Percentiles rank a stretch among this genome's conserved stretches.
Evolutionary conservation across 2,329 filamentous ascomycete species (phyloP).

Genomic region (Karstenula rhodostoma): DNA sequence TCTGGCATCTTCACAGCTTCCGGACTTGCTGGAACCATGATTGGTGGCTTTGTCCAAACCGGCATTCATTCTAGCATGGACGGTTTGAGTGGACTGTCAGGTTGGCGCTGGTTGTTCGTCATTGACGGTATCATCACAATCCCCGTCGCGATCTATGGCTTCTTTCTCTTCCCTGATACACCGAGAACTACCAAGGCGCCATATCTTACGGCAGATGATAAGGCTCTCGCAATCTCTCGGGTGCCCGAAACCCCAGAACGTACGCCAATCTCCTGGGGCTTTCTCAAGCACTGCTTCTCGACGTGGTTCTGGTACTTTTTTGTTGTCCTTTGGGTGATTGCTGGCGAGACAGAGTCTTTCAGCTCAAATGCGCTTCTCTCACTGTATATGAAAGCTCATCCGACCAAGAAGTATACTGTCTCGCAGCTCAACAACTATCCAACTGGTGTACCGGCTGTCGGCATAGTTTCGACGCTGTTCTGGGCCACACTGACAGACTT

Average conservation of each 20-base stretch:
- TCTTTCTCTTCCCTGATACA: constrained; percentile 57
- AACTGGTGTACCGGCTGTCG: constrained; percentile 61
- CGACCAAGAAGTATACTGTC: constrained; percentile 56
- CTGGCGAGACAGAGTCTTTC: constrained; percentile 76
- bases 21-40: constrained; percentile 67
- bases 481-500: constrained; percentile 75
- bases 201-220: constrained; percentile 53
- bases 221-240: constrained; percentile 54
- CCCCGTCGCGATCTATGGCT: constrained; percentile 61
- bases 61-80: constrained; percentile 57
- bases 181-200: constrained; percentile 53
- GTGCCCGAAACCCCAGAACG: constrained; percentile 54
- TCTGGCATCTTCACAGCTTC: constrained; percentile 68
- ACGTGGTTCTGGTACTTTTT: constrained; percentile 74
- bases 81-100: constrained; percentile 59
- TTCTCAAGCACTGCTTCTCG: constrained; percentile 63
- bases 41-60: constrained; percentile 69
- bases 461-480: constrained; percentile 67
- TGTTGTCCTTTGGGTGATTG: constrained; percentile 72
- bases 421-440: constrained; percentile 63
- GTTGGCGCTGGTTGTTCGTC: constrained; percentile 60
- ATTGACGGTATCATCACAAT: constrained; percentile 66
- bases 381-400: constrained; percentile 60
- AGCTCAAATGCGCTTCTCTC: constrained; percentile 67
- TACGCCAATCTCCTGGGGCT: constrained; percentile 58